Evolutionary conservation across 495 filamentous ascomycete genomes (phyloP), one percentile per base, ranked within the genome.

Genomic region (Talaromyces wortmannii): DNA sequence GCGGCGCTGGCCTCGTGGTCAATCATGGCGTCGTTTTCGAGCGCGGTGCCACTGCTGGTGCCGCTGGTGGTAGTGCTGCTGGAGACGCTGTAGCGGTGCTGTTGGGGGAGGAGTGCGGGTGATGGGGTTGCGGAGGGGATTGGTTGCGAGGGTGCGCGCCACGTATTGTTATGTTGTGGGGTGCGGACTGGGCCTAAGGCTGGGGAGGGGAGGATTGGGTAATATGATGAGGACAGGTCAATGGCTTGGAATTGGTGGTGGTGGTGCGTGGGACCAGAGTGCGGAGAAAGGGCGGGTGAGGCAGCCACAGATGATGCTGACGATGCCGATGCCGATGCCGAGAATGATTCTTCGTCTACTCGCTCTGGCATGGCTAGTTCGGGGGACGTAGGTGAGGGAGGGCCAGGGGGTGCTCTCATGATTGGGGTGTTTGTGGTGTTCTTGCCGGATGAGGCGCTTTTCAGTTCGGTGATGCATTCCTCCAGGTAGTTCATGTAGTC

Each of bases 401-500:
- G 36, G 8, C 36, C 36, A 2, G 36, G 36, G 8, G 36, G 36
- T 13, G 36, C 36, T 13, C 8, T 2, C 36, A 40, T 40, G 36
- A 40, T 54, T 30, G 1, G 56, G 53, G 33, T 60, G 55, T 33
- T 61, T 53, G 43, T 8, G 36, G 8, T 40, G 36, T 40, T 40
- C 13, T 40, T 40, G 2, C 63, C 69, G n/a, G 32, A 6, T 55
- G 49, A 29, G 50, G 77, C 82, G 7, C 76, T 83, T 63, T 96
- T 92, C 32, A 97, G 74, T 58, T 94, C 87, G 12, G 78, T 66
- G 18, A 97, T 85, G 65, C 94, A 97, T 66, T 88, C 83, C 63
- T 98, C 89, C 2, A 98, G 82, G 62, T 98, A 98, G 56, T 88
- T 89, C 55, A 97, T 84, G 64, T 98, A 97, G 61, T 97, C 94